Percentiles rank a stretch among this genome's conserved stretches.
phyloP scores from a whole-genome alignment of 208 protist species.

The Wallacemonas rigidus region DNA sequence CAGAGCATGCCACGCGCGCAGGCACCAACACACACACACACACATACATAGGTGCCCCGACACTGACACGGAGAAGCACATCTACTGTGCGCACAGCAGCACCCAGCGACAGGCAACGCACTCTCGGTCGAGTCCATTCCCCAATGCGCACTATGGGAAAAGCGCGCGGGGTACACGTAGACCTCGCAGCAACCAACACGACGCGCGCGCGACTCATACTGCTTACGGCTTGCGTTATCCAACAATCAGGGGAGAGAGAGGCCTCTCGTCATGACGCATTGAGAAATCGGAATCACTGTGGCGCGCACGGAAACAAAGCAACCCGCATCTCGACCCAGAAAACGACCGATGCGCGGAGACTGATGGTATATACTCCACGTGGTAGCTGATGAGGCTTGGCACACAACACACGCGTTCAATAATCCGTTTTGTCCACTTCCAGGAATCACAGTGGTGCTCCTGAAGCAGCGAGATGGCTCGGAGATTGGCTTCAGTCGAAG shows the following conservation, averaged over 20 bases:
- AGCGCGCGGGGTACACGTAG: constrained; percentile 36
- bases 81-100: constrained; percentile 14
- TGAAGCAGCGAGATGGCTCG: too few species aligned
- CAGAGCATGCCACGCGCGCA: too few species aligned
- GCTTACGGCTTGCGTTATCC: constrained; percentile 58
- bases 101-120: not conserved
- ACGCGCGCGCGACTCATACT: constrained; percentile 25
- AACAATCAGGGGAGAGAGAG: constrained; percentile 29
- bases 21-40: too few species aligned
- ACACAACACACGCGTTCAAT: too few species aligned
- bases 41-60: too few species aligned
- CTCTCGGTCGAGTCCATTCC: constrained; percentile 47
- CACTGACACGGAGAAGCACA: too few species aligned
- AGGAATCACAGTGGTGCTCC: too few species aligned
- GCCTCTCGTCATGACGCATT: constrained; percentile 37
- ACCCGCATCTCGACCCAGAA: constrained; percentile 34
- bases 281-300: constrained; percentile 37
- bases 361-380: constrained; percentile 40
- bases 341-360: constrained; percentile 41
- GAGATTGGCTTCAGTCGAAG: too few species aligned
- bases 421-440: too few species aligned
- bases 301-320: constrained; percentile 9
- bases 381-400: constrained; percentile 39
- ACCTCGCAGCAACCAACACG: constrained; percentile 13
- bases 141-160: constrained; percentile 21